These are phyloP conservation scores for Globisporangium recalcitrans DNA, from an alignment of 352 stramenopile species.

Conservation along the genomic window DNA sequence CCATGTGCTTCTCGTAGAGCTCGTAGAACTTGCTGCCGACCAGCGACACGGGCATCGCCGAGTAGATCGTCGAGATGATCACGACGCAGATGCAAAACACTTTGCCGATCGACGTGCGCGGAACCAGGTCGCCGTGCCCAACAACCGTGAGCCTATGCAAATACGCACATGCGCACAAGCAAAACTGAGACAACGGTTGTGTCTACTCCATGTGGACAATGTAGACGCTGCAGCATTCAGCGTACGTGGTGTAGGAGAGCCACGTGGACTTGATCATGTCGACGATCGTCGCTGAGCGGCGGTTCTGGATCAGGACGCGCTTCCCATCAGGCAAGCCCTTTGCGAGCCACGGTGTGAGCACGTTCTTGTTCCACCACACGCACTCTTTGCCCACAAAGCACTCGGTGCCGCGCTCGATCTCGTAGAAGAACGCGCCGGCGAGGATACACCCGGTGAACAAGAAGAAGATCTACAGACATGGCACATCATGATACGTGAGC, in stretches of 20 bases:
- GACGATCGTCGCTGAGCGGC: constrained; percentile 31
- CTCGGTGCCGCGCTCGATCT: constrained; percentile 65
- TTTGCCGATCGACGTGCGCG: constrained; percentile 56
- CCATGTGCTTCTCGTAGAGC: constrained; percentile 60
- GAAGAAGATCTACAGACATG: constrained; percentile 58
- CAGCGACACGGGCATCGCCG: constrained; percentile 68
- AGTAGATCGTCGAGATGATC: constrained; percentile 62
- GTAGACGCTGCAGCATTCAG: not conserved
- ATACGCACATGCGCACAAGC: not conserved
- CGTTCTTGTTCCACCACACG: constrained; percentile 49
- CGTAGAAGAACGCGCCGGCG: constrained; percentile 58
- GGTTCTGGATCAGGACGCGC: constrained; percentile 62
- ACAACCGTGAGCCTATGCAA: constrained; percentile 52
- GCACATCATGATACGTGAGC: not conserved
- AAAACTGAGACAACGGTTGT: no score
- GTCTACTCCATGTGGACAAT: not conserved
- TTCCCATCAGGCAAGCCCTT: constrained; percentile 42
- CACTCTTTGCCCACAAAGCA: constrained; percentile 57
- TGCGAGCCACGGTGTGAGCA: constrained; percentile 42
- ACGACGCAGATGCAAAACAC: constrained; percentile 63
- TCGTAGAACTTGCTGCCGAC: constrained; percentile 70
- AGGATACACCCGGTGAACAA: constrained; percentile 63
- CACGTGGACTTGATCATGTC: constrained; percentile 73
- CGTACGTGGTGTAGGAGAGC: constrained; percentile 63
- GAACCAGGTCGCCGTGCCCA: constrained; percentile 64